Conservation (phyloP, 2,329 filamentous ascomycete genomes). For the Phyllosticta citrichinensis region DNA sequence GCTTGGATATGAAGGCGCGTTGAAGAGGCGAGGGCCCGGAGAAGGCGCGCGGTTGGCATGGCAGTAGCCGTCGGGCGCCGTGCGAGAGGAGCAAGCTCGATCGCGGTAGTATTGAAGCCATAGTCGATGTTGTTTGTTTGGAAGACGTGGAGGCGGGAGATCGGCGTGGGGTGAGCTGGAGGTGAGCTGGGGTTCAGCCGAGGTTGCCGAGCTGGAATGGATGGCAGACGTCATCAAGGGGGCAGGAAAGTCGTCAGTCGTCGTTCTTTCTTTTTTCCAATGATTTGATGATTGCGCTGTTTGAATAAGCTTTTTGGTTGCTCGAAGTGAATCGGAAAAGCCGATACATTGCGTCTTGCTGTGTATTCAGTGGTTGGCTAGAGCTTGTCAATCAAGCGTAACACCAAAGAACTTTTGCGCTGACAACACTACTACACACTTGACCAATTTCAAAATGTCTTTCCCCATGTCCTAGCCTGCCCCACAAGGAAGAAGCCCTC, state of each 20-base stretch:
- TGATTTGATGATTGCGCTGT: no score
- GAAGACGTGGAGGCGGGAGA: background rate
- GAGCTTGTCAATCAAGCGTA: no score
- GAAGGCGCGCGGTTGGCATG: background rate
- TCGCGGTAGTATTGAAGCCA: background rate
- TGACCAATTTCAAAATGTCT: no score
- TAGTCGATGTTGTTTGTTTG: background rate
- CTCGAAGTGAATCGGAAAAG: no score
- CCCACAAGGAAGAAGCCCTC: no score
- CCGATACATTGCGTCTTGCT: no score
- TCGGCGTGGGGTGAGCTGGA: background rate
- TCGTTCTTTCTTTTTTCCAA: no score
- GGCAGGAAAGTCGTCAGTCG: background rate
- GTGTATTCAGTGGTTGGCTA: no score
- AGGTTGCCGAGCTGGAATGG: background rate
- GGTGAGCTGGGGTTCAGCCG: constrained; percentile 6
- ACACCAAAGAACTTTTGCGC: no score
- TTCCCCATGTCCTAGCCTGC: no score
- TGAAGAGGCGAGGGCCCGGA: background rate
- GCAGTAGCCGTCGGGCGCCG: constrained; percentile 1
- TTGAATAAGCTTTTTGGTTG: no score
- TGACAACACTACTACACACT: no score
- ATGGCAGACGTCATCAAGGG: background rate
- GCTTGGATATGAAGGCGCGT: constrained; percentile 36
- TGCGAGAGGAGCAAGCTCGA: constrained; percentile 1